Evolutionary conservation across 805 yeast genomes (phyloP), one percentile per base, ranked within the genome.

Genomic region (Metschnikowia continentalis): DNA sequence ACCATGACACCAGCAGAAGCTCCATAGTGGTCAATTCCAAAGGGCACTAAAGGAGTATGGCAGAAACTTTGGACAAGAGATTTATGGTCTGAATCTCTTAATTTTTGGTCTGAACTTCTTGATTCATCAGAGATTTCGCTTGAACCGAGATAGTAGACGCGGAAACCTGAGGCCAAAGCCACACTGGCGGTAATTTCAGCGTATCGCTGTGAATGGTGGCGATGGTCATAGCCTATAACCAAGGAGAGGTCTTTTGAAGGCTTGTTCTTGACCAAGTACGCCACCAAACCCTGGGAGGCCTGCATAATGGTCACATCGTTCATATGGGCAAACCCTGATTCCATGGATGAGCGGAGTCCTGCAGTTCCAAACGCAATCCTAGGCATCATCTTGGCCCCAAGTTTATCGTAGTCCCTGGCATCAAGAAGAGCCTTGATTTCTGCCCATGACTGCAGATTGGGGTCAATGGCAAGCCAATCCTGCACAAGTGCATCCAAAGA

Each of bases 21-120:
- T 0, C 68, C 56, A 49, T 69, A 76, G 30, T 71, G 61, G 55
- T 87, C 88, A 23, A 92, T 85, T 0, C 87, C 82, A 67, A 88
- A 92, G 1, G 99, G 98, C 1, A 92, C 97, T 65, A 90, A 68
- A 1, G 99, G 99, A 0, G 99, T 92, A 52, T 90, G 96, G 1
- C 80, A 84, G 38, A 71, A n/a, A 35, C 39, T 20, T 36, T 19
- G 11, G 8, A 10, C 39, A 10, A 11, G 37, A 33, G 36, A 33
- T 7, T 33, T 15, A 2, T n/a, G 15, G 37, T 15, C 13, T 2
- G 15, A 11, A 6, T 10, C 1, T n/a, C 5, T 6, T 8, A 17
- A n/a, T 14, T 33, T 15, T 3, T 11, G n/a, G 36, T 35, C 13
- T 5, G 10, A 5, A 11, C 5, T 23, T 17, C 54, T 35, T 2